Evolutionary conservation across 2,329 filamentous ascomycete species (phyloP).

Genomic region (Colletotrichum costaricense): DNA sequence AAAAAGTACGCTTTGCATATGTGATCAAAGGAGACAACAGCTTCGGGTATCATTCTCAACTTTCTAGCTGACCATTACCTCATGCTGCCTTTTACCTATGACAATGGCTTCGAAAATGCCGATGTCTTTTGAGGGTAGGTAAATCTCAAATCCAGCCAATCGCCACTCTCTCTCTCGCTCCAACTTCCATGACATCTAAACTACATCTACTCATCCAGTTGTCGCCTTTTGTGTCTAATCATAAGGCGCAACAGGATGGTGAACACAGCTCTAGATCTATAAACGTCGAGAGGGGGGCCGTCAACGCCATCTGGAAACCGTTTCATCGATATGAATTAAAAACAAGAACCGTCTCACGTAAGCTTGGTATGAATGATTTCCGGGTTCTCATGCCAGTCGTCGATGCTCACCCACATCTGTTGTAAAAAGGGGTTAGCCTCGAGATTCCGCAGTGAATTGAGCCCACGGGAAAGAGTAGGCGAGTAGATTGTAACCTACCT

Average conservation of each 20-base stretch:
- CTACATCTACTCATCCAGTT: not conserved
- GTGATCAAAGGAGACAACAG: conserved; percentile 38
- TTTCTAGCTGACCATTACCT: conserved; percentile 38
- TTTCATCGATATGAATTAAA: conserved; percentile 7
- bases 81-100: conserved; percentile 24
- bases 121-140: not conserved
- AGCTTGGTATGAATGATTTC: conserved; percentile 99
- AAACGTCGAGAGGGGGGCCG: not conserved
- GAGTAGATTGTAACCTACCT: conserved; percentile 65
- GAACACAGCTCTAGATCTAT: conserved; percentile 5
- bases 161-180: not conserved
- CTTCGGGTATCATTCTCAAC: conserved; percentile 53
- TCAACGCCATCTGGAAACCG: not conserved
- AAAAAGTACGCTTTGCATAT: not conserved
- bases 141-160: conserved; percentile 22
- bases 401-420: conserved; percentile 99
- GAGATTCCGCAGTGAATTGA: not conserved
- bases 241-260: not conserved
- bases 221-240: not conserved
- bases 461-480: not conserved
- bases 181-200: not conserved
- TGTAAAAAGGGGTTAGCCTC: conserved; percentile 48
- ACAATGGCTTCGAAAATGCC: conserved; percentile 1
- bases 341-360: conserved; percentile 64
- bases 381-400: conserved; percentile 99